Evolutionary conservation across 768 basidiomycete genomes (phyloP).

Genomic region (Clavulina sp.): DNA sequence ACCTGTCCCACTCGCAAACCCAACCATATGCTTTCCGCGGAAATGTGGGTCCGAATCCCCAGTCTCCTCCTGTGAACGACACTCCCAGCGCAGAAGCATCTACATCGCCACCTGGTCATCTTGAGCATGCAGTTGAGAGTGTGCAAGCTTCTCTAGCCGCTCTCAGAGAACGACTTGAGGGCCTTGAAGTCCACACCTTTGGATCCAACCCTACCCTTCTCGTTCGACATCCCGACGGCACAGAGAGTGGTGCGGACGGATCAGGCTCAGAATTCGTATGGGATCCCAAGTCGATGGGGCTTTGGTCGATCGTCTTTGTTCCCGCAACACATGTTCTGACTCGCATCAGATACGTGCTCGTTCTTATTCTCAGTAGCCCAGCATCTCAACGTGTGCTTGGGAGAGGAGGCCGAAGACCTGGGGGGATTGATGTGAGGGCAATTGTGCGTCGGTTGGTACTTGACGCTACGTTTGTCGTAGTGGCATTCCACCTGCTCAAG

Average conservation of each 20-base stretch:
- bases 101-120: constrained; percentile 18
- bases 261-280: constrained; percentile 21
- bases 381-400: constrained; percentile 44
- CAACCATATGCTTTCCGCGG: constrained; percentile 5
- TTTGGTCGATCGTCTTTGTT: constrained; percentile 60
- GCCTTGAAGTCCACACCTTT: constrained; percentile 28
- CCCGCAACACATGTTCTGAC: constrained; percentile 39
- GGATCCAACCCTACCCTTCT: background rate
- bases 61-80: background rate
- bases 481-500: constrained; percentile 39
- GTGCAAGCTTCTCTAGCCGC: constrained; percentile 71
- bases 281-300: constrained; percentile 67
- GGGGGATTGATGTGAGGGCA: constrained; percentile 16
- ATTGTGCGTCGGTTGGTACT: constrained; percentile 58
- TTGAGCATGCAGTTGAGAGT: constrained; percentile 65
- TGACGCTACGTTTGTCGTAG: constrained; percentile 58
- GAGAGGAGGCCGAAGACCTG: too few species aligned
- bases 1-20: constrained; percentile 3
- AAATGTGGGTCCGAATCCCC: background rate
- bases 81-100: background rate
- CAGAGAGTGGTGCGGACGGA: background rate
- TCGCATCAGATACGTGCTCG: constrained; percentile 28
- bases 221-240: background rate
- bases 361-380: background rate
- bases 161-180: constrained; percentile 47